phyloP scores from a whole-genome alignment of 257 asterid genomes.

The Nyctanthes arbortristis region DNA sequence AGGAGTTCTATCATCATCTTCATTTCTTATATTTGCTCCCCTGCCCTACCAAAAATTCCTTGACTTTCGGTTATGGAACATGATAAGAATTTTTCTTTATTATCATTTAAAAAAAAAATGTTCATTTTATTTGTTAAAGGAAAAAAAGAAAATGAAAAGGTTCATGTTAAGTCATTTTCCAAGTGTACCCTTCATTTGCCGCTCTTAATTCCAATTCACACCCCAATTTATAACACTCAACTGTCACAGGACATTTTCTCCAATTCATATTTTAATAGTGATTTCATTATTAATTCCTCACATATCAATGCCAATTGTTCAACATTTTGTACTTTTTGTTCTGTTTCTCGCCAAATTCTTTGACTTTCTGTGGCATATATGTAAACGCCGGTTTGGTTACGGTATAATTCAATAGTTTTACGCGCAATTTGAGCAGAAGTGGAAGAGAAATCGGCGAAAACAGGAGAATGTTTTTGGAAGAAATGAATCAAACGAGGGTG shows the following conservation, averaged over 20 bases:
- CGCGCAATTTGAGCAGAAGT: background rate
- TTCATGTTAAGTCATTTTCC: too few relatives aligned
- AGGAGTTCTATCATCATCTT: too few relatives aligned
- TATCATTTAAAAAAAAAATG: too few relatives aligned
- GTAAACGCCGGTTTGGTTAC: background rate
- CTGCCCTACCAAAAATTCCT: too few relatives aligned
- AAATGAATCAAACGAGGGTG: conserved; percentile 28
- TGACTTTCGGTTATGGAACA: too few relatives aligned
- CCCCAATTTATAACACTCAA: background rate
- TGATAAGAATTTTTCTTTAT: too few relatives aligned
- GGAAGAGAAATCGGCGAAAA: background rate
- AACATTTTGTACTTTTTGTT: background rate
- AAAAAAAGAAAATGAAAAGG: too few relatives aligned
- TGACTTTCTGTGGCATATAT: background rate
- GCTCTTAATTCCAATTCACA: background rate
- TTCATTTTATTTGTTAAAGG: too few relatives aligned
- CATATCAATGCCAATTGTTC: background rate
- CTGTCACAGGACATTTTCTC: background rate
- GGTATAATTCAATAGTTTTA: background rate
- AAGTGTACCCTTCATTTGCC: background rate
- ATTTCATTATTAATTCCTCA: background rate
- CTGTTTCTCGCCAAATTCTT: background rate
- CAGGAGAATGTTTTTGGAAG: background rate
- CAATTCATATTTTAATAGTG: too few relatives aligned
- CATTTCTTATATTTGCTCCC: too few relatives aligned